Evolutionary conservation across 164 flowering plant genomes (phyloP).

Genomic region (Sextonia rubra): DNA sequence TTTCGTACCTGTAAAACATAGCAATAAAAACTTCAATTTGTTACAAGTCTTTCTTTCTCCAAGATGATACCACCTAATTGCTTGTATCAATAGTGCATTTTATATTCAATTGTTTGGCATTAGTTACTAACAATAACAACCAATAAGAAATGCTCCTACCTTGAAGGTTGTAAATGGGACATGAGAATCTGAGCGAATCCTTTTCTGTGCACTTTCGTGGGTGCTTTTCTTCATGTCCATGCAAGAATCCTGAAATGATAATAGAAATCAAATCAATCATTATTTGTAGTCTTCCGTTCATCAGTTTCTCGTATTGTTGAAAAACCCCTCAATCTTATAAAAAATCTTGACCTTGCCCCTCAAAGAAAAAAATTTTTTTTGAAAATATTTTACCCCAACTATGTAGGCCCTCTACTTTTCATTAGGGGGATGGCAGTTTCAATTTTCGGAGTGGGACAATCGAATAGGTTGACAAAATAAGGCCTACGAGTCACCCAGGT

Average conservation of each 20-base stretch:
- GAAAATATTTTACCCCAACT: too few relatives aligned
- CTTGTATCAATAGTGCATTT: neutral
- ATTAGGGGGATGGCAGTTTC: too few relatives aligned
- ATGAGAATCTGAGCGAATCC: neutral
- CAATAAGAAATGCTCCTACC: neutral
- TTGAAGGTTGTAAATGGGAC: conserved; percentile 11
- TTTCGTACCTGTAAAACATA: conserved; percentile 59
- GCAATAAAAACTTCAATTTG: neutral
- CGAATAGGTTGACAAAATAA: too few relatives aligned
- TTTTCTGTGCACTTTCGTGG: neutral
- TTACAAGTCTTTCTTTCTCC: neutral
- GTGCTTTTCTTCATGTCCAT: conserved; percentile 1
- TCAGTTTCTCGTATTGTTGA: neutral
- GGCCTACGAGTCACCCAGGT: too few relatives aligned
- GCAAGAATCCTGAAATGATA: neutral
- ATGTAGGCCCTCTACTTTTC: too few relatives aligned
- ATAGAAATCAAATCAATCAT: neutral
- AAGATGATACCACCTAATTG: neutral
- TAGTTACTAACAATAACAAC: too few relatives aligned
- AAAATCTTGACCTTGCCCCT: too few relatives aligned
- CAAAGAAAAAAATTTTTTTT: too few relatives aligned
- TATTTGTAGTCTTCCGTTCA: neutral
- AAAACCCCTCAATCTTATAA: too few relatives aligned
- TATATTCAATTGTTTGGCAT: too few relatives aligned
- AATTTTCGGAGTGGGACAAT: too few relatives aligned